phyloP scores from a whole-genome alignment of 495 filamentous ascomycete genomes.

The Talaromyces nanjingensis region DNA sequence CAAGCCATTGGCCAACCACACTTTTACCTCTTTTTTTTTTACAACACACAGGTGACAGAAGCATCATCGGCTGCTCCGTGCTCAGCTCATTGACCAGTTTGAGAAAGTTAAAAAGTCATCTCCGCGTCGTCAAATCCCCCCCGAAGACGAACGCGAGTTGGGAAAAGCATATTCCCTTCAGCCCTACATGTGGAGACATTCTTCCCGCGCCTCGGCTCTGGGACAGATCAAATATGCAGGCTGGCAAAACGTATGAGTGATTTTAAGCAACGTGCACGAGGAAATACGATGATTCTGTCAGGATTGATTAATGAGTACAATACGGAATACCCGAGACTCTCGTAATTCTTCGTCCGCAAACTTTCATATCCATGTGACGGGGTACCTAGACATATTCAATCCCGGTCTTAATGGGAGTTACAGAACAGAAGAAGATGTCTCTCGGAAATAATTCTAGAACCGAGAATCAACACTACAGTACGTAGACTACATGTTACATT shows the following conservation, averaged over 20 bases:
- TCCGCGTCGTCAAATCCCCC: neutral
- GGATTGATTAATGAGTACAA: neutral
- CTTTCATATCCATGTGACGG: neutral
- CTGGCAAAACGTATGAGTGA: neutral
- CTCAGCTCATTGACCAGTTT: neutral
- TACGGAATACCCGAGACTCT: neutral
- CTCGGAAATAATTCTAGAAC: neutral
- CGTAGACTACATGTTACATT: neutral
- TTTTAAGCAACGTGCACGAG: neutral
- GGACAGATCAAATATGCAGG: neutral
- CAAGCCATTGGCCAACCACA: neutral
- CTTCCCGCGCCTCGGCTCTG: neutral
- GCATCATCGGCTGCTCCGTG: neutral
- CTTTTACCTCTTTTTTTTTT: neutral
- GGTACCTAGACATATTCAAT: neutral
- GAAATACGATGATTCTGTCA: neutral
- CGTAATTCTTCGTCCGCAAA: neutral
- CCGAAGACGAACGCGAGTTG: neutral
- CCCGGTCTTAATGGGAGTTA: neutral
- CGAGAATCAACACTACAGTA: neutral
- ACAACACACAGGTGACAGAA: neutral
- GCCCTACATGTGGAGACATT: neutral
- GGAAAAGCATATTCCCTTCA: neutral
- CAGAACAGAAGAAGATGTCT: neutral
- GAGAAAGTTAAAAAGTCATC: neutral